Evolutionary conservation across 768 basidiomycete species (phyloP), one percentile per base, ranked within the genome.

Genomic region (Pholiota conissans): DNA sequence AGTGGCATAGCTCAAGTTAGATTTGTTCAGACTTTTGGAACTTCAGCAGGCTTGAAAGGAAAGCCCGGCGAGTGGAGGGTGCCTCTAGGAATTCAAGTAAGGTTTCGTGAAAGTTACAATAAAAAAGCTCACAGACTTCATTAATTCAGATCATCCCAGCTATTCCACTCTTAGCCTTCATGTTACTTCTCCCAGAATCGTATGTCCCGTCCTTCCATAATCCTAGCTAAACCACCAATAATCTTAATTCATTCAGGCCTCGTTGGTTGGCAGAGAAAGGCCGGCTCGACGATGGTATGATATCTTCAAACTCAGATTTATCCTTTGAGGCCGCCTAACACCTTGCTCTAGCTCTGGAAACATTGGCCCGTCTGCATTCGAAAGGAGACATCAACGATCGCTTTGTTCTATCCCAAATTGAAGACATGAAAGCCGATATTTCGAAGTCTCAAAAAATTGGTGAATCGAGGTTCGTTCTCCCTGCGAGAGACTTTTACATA

Each of bases 211-310:
- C 1, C 3, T 48, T 3, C 6, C 18, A 13, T 26, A 18, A 32
- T 2, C 32, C 39, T 10, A 7, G 8, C 4, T 26, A 35, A 24
- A 22, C 9, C 10, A 20, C 42, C 4, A 10, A 26, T 26, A 10
- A 27, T 30, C 46, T 14, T 24, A 10, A 49, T 24, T n/a, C 24
- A n/a, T 32, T 2, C 2, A 56, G 73, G 9, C 81, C 83, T 1
- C 75, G 84, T 10, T 85, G 79, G 76, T 72, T 84, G 60, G 81
- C 82, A 42, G 76, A 79, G 66, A 78, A 79, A 49, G 81, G 79
- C 8, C 72, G 80, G 5, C 64, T 76, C 32, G 76, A 81, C 3
- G 82, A 83, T 61, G 78, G 78, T 62, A 56, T 3, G 64, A 61
- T 3, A 28, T 32, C 18, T 42, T 7, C n/a, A 6, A 50, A 7